phyloP scores from a whole-genome alignment of 148 eudicot species.

The Amaranthus hypochondriacus region DNA sequence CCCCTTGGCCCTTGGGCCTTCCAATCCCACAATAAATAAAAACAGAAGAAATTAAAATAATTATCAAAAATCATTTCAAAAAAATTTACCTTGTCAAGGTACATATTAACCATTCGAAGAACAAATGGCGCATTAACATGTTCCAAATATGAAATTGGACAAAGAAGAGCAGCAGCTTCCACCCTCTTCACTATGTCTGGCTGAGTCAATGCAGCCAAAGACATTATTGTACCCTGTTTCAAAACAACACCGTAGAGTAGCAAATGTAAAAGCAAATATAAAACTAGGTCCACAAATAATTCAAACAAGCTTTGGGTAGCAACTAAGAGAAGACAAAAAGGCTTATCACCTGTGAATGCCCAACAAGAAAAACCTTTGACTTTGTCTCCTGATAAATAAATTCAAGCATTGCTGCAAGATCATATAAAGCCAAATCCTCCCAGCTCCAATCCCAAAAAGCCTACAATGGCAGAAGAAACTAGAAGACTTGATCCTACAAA shows the following conservation, averaged over 20 bases:
- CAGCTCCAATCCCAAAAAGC: slow-evolving; percentile 99
- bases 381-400: slow-evolving; percentile 46
- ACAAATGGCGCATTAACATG: slow-evolving; percentile 74
- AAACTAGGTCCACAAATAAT: background rate
- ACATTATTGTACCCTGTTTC: slow-evolving; percentile 85
- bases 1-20: background rate
- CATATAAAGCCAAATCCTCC: slow-evolving; percentile 88
- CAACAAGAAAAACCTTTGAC: slow-evolving; percentile 67
- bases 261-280: background rate
- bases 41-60: background rate
- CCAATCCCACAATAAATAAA: slow-evolving; percentile 4
- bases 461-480: slow-evolving; percentile 31
- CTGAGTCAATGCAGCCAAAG: slow-evolving; percentile 88
- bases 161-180: slow-evolving; percentile 87
- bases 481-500: background rate
- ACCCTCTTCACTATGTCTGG: slow-evolving; percentile 74
- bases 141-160: slow-evolving; percentile 86
- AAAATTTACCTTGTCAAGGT: slow-evolving; percentile 67
- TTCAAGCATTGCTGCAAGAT: slow-evolving; percentile 69
- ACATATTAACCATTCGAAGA: slow-evolving; percentile 61
- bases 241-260: background rate
- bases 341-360: slow-evolving; percentile 86
- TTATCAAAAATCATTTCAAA: background rate
- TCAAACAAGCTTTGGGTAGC: background rate
- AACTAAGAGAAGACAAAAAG: background rate